Percentiles rank a stretch among this genome's conserved stretches.
Conservation (phyloP, 129 eudicot genomes). For the Solidago caesia region DNA sequence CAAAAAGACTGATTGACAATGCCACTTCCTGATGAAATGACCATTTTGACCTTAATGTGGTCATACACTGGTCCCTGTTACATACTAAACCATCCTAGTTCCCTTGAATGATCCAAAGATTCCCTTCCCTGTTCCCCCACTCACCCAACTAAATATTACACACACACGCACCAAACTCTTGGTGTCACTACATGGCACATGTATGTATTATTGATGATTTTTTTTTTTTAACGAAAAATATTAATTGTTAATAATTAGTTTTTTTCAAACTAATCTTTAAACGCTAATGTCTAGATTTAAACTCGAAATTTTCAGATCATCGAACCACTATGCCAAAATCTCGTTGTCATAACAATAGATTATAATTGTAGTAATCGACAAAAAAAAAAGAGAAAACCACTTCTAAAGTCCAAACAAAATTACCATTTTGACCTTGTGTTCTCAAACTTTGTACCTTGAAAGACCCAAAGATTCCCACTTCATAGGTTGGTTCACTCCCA, state of each 20-base stretch:
- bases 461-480: constrained; percentile 21
- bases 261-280: too few species aligned
- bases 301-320: too few species aligned
- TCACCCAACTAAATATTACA: not conserved
- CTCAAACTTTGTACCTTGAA: constrained; percentile 1
- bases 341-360: too few species aligned
- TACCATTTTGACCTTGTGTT: not conserved
- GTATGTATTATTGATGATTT: too few species aligned
- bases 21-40: not conserved
- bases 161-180: too few species aligned
- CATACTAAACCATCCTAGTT: not conserved
- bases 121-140: not conserved
- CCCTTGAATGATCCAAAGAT: not conserved
- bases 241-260: too few species aligned
- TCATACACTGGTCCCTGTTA: not conserved
- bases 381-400: not conserved
- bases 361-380: too few species aligned
- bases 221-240: too few species aligned
- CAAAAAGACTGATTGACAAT: constrained; percentile 12
- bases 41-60: constrained; percentile 14
- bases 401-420: not conserved
- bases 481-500: not conserved
- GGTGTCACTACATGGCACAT: too few species aligned
- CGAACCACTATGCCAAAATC: too few species aligned
- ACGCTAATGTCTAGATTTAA: too few species aligned